phyloP scores from a whole-genome alignment of 495 filamentous ascomycete species.

The Podospora fimiseda region DNA sequence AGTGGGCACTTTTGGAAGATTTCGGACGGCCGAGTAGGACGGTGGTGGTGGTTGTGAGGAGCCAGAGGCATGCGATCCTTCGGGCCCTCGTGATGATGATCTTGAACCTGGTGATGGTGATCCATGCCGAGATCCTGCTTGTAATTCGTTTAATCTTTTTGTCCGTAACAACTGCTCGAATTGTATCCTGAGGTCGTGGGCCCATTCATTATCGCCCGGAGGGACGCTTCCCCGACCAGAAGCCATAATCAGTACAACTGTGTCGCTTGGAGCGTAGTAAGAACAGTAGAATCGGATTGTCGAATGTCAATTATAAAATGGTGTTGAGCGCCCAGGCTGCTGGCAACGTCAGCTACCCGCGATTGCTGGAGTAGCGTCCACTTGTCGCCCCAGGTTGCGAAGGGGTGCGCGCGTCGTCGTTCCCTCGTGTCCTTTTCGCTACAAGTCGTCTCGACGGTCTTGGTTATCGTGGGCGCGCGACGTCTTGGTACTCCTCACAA shows the following conservation, averaged over 20 bases:
- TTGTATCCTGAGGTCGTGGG: slow-evolving; percentile 46
- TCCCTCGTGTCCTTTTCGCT: no score
- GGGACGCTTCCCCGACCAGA: slow-evolving; percentile 16
- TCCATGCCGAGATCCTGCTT: slow-evolving; percentile 43
- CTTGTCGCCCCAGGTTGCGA: slow-evolving; percentile 1
- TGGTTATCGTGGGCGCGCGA: no score
- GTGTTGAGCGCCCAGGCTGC: slow-evolving; percentile 1
- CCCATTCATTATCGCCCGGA: slow-evolving; percentile 46
- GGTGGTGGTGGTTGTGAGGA: slow-evolving; percentile 45
- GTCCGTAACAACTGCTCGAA: slow-evolving; percentile 75
- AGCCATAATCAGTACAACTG: slow-evolving; percentile 18
- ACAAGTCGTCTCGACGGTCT: no score
- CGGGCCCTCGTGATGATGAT: slow-evolving; percentile 31
- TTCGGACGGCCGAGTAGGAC: slow-evolving; percentile 60
- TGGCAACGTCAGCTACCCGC: slow-evolving; percentile 4
- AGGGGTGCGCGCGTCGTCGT: neutral
- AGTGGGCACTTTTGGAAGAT: slow-evolving; percentile 74
- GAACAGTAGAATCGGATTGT: neutral
- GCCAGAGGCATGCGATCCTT: slow-evolving; percentile 38
- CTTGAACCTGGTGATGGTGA: slow-evolving; percentile 49
- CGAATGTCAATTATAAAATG: neutral
- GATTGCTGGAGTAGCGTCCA: slow-evolving; percentile 1
- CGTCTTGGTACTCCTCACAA: no score
- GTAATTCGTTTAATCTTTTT: slow-evolving; percentile 71
- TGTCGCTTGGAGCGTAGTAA: neutral